phyloP scores from a whole-genome alignment of 805 yeast genomes.

The Yarrowia sp. region DNA sequence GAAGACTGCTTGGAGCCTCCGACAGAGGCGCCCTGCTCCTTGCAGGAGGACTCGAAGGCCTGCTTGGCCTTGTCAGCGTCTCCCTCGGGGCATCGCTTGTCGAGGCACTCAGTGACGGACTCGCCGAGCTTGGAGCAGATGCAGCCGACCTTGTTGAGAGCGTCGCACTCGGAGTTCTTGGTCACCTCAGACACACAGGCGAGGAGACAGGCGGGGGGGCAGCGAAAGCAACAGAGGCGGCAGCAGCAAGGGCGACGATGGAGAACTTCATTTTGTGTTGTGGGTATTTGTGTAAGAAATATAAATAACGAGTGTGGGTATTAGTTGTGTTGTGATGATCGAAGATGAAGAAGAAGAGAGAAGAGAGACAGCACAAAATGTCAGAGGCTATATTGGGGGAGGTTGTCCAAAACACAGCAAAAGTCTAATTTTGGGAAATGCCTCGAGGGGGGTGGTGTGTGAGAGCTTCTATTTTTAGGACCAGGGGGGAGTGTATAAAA shows the following conservation, averaged over 20 bases:
- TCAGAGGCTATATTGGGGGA: slow-evolving; percentile 4
- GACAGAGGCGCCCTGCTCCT: slow-evolving; percentile 26
- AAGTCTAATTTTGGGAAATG: slow-evolving; percentile 14
- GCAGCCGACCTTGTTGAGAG: slow-evolving; percentile 64
- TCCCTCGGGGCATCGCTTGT: slow-evolving; percentile 64
- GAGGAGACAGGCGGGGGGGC: slow-evolving; percentile 86
- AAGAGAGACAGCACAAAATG: background rate
- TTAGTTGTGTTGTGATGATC: slow-evolving; percentile 12
- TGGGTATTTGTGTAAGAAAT: background rate
- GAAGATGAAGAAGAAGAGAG: slow-evolving; percentile 7
- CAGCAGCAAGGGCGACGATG: slow-evolving; percentile 41
- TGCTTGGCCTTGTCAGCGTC: slow-evolving; percentile 55
- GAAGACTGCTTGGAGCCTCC: slow-evolving; percentile 18
- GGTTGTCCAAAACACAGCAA: slow-evolving; percentile 14
- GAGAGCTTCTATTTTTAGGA: background rate
- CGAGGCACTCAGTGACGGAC: slow-evolving; percentile 60
- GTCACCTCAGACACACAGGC: slow-evolving; percentile 80
- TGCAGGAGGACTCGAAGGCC: slow-evolving; percentile 45
- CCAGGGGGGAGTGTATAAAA: no score
- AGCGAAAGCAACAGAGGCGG: slow-evolving; percentile 50
- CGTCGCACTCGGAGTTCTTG: slow-evolving; percentile 51
- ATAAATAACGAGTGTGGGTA: slow-evolving; percentile 24
- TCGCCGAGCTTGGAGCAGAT: slow-evolving; percentile 57
- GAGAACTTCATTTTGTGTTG: slow-evolving; percentile 29
- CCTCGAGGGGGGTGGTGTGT: slow-evolving; percentile 11